Conservation (phyloP, 768 basidiomycete species). For the Astraeus odoratus region DNA sequence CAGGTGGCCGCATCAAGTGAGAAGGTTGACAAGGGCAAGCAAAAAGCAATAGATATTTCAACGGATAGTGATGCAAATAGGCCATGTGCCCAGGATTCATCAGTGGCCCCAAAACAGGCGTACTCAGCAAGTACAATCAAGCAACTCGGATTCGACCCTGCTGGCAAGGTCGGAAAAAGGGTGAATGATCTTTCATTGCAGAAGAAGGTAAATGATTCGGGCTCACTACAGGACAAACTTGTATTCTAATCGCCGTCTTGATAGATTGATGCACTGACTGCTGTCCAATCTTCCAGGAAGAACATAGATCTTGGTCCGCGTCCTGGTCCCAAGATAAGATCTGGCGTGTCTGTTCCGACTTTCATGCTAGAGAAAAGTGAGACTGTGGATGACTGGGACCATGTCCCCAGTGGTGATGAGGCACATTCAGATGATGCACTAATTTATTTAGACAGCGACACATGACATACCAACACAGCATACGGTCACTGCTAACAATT, state of each 20-base stretch:
- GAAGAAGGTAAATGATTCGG: slow-evolving; percentile 46
- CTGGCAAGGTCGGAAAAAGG: slow-evolving; percentile 43
- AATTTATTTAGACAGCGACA: slow-evolving; percentile 37
- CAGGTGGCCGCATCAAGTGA: slow-evolving; percentile 17
- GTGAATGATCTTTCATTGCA: slow-evolving; percentile 35
- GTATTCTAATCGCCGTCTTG: background rate
- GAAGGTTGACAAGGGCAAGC: slow-evolving; percentile 10
- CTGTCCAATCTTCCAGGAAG: slow-evolving; percentile 43
- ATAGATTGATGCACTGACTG: slow-evolving; percentile 53
- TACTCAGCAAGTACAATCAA: slow-evolving; percentile 66
- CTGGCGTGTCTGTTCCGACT: slow-evolving; percentile 42
- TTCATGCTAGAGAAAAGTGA: slow-evolving; percentile 20
- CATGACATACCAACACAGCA: slow-evolving; percentile 9
- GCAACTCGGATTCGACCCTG: slow-evolving; percentile 75
- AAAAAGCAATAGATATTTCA: slow-evolving; percentile 11
- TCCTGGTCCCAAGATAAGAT: slow-evolving; percentile 58
- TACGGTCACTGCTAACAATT: slow-evolving; percentile 4
- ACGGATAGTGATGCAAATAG: slow-evolving; percentile 10
- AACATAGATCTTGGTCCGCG: slow-evolving; percentile 54
- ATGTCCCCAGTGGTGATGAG: background rate
- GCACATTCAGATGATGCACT: slow-evolving; percentile 20
- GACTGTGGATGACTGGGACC: background rate
- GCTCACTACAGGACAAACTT: background rate
- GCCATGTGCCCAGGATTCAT: slow-evolving; percentile 7
- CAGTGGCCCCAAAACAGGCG: slow-evolving; percentile 32